Conservation (phyloP, 139 green algal genomes). For the Klebsormidium nitens region DNA sequence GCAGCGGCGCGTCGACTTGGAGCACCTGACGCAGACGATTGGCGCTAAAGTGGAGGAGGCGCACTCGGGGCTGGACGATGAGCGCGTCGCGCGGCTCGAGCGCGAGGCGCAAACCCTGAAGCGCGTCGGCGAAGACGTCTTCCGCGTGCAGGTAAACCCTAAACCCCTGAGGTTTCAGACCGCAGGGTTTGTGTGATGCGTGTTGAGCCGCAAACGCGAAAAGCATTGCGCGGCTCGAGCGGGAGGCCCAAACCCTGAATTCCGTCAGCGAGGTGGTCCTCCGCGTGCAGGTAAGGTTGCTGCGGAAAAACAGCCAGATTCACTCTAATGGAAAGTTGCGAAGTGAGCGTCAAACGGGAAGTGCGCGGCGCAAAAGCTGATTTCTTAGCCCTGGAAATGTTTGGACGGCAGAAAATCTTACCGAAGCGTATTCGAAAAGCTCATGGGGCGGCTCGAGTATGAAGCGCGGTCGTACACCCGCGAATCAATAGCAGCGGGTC, state of each 20-base stretch:
- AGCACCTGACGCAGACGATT: conserved; percentile 55
- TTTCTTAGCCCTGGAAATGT: too few relatives aligned
- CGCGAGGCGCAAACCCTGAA: conserved; percentile 48
- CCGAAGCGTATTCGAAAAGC: too few relatives aligned
- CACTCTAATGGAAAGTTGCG: too few relatives aligned
- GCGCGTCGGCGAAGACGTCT: conserved; percentile 61
- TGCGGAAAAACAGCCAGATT: too few relatives aligned
- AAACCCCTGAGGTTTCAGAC: too few relatives aligned
- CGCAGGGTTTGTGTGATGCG: too few relatives aligned
- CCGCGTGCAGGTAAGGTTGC: not conserved
- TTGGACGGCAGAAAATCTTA: too few relatives aligned
- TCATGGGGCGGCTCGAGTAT: not conserved
- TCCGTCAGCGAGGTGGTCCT: not conserved
- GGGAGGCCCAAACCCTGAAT: conserved; percentile 11
- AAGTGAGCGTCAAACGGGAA: too few relatives aligned
- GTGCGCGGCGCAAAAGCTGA: too few relatives aligned
- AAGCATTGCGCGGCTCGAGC: conserved; percentile 39
- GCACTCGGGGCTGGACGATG: conserved; percentile 25
- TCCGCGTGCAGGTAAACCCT: conserved; percentile 53
- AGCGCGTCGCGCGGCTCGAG: conserved; percentile 51
- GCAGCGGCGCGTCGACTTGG: conserved; percentile 56
- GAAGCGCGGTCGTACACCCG: conserved; percentile 62
- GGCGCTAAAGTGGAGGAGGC: conserved; percentile 48
- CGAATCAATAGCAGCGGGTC: too few relatives aligned
- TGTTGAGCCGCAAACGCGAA: too few relatives aligned